Base-by-base conservation (phyloP, 164 flowering plant genomes). In the Piper betle region DNA sequence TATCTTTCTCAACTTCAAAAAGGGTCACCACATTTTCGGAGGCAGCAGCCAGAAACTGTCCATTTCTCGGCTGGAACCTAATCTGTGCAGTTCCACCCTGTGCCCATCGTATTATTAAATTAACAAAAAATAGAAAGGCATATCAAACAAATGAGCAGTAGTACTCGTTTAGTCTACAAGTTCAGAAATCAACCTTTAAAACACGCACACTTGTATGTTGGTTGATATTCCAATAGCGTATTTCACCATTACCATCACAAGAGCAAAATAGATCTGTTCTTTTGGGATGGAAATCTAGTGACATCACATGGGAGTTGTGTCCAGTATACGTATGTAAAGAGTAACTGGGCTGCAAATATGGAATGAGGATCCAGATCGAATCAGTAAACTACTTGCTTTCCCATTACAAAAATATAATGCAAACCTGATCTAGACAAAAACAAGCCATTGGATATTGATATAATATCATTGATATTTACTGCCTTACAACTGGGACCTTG, bases 281-380 rank as follows among this genome's bases (percentile, higher is more conserved):
- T 75, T 82, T 88, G 5, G 97, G 97, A 73, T 91, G 87, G 75
- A 91, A 88, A 77, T 91, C 96, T 12, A 88, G 79, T 60, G 97
- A 88, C 88, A 84, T 82, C 42, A 91, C 71, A 53, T 74, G 81
- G 38, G 88, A 74, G 63, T 54, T 60, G 64, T 89, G 96, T 53
- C 87, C 89, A 16, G 81, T 67, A 71, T 73, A 81, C 64, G 81
- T 70, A 59, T 76, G 70, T 64, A 82, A 48, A 55, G 73, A 74
- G 66, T 66, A 83, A 70, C 66, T 80, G 40, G 96, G 96, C 98
- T 92, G 98, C 83, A 84, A 66, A 58, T 70, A 59, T 57, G 60
- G 57, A 37, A 68, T 64, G 33, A 1, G 20, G 37, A 10, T 4
- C 37, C 25, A 60, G 3, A 18, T 46, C 11, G 15, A 46, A 46